These are phyloP conservation scores for Macrolepiota fuliginosa DNA, from an alignment of 768 basidiomycete species.

Conservation along the genomic window DNA sequence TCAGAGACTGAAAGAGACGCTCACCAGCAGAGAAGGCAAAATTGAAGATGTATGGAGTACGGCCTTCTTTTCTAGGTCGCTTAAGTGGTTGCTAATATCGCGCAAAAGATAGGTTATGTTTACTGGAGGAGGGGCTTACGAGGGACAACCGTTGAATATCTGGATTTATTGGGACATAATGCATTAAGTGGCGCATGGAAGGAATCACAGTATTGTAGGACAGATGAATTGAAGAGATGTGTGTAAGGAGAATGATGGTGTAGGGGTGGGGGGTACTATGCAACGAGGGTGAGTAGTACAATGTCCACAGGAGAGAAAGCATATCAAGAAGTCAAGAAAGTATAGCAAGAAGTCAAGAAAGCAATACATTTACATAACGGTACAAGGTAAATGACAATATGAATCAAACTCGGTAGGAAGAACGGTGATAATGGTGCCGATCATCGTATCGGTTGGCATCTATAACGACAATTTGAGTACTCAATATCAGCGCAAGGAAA, in stretches of 20 bases:
- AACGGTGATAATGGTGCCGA: background rate
- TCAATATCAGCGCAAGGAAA: background rate
- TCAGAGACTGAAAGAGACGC: background rate
- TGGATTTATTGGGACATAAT: background rate
- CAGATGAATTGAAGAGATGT: too few relatives aligned
- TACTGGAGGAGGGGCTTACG: background rate
- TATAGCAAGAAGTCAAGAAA: background rate
- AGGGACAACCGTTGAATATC: background rate
- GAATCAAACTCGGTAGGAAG: background rate
- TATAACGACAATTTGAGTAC: constrained; percentile 44
- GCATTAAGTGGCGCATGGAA: too few relatives aligned
- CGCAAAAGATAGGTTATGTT: background rate
- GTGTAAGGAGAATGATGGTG: too few relatives aligned
- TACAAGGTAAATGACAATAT: background rate
- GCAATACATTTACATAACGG: background rate
- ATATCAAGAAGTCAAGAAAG: background rate
- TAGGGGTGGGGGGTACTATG: background rate
- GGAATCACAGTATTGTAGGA: too few relatives aligned
- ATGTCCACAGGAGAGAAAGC: background rate
- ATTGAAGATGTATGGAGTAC: background rate
- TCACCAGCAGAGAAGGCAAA: background rate
- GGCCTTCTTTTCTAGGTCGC: background rate
- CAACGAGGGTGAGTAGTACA: background rate
- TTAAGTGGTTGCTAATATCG: background rate
- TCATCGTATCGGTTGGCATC: constrained; percentile 50